phyloP scores from a whole-genome alignment of 2,329 filamentous ascomycete species.

The Trichoderma citrinoviride region DNA sequence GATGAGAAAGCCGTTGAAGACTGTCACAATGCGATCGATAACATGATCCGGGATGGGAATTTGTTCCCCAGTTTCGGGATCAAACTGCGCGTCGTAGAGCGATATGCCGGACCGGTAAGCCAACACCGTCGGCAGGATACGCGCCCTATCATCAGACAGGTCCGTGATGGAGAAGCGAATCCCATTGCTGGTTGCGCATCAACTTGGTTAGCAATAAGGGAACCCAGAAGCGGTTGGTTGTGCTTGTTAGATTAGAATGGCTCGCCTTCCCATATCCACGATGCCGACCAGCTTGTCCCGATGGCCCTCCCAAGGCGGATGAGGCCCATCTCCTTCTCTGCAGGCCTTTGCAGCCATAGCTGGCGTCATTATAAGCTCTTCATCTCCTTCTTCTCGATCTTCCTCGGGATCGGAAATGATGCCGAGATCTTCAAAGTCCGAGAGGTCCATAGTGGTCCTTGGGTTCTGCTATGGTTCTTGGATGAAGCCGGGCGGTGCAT shows the following conservation, averaged over 20 bases:
- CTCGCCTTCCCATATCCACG: slow-evolving; percentile 39
- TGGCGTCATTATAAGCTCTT: background rate
- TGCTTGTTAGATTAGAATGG: too few species aligned
- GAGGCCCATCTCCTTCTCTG: slow-evolving; percentile 6
- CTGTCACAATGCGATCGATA: slow-evolving; percentile 31
- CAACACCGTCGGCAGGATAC: slow-evolving; percentile 54
- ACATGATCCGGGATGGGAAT: slow-evolving; percentile 33
- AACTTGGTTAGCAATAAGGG: slow-evolving; percentile 10
- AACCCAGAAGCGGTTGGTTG: background rate
- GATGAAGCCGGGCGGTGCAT: background rate
- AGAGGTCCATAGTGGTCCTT: background rate
- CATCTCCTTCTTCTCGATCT: background rate
- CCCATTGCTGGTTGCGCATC: slow-evolving; percentile 53
- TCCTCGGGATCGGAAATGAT: slow-evolving; percentile 7
- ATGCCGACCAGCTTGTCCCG: slow-evolving; percentile 33
- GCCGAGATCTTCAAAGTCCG: slow-evolving; percentile 18
- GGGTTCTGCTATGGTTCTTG: too few species aligned
- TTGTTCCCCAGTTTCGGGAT: slow-evolving; percentile 33
- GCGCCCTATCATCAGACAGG: slow-evolving; percentile 48
- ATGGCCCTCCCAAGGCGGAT: slow-evolving; percentile 34
- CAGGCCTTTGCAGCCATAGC: background rate
- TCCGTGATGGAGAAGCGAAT: slow-evolving; percentile 65
- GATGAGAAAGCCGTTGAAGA: slow-evolving; percentile 31
- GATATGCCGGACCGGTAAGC: slow-evolving; percentile 35
- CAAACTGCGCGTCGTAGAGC: slow-evolving; percentile 35